Percentiles rank a stretch among this genome's conserved stretches.
These are phyloP conservation scores for Metschnikowia drakensbergensis DNA, from an alignment of 805 yeast species.

Conservation along the genomic window DNA sequence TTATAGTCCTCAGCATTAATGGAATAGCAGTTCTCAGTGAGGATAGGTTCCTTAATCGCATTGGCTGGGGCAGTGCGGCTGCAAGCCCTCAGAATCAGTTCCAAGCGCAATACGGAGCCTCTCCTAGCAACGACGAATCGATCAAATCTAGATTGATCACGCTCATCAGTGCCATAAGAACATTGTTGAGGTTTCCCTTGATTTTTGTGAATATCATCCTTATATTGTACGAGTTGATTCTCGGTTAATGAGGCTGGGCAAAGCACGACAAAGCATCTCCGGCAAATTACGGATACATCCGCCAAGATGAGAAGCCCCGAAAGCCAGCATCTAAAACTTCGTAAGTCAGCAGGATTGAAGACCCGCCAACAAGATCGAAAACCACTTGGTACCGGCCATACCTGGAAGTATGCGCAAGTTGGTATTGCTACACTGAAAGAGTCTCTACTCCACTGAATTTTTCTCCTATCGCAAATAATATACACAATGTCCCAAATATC, in stretches of 20 bases:
- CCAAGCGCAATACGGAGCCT: conserved; percentile 36
- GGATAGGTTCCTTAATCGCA: conserved; percentile 71
- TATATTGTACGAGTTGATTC: conserved; percentile 63
- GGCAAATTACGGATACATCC: neutral
- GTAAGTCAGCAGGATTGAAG: too few species aligned
- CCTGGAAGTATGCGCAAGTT: neutral
- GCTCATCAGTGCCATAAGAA: conserved; percentile 69
- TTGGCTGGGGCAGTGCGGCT: conserved; percentile 30
- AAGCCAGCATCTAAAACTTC: too few species aligned
- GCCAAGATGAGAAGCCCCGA: too few species aligned
- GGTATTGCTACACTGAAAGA: neutral
- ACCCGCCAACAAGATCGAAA: neutral
- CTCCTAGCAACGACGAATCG: conserved; percentile 35
- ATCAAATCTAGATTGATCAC: conserved; percentile 59
- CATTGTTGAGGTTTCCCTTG: conserved; percentile 70
- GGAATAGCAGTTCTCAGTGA: conserved; percentile 77
- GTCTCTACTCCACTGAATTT: conserved; percentile 1
- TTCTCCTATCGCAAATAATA: conserved; percentile 12
- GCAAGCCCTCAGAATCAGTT: conserved; percentile 16
- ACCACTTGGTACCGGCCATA: neutral
- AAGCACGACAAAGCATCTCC: neutral
- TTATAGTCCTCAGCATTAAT: conserved; percentile 58
- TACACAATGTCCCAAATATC: conserved; percentile 9
- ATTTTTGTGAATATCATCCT: conserved; percentile 64
- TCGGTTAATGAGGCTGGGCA: conserved; percentile 44